A percentile compares a stretch with the other conserved stretches of the same genome.
Evolutionary conservation across 768 basidiomycete species (phyloP).

Genomic region (Mycena chlorophos): DNA sequence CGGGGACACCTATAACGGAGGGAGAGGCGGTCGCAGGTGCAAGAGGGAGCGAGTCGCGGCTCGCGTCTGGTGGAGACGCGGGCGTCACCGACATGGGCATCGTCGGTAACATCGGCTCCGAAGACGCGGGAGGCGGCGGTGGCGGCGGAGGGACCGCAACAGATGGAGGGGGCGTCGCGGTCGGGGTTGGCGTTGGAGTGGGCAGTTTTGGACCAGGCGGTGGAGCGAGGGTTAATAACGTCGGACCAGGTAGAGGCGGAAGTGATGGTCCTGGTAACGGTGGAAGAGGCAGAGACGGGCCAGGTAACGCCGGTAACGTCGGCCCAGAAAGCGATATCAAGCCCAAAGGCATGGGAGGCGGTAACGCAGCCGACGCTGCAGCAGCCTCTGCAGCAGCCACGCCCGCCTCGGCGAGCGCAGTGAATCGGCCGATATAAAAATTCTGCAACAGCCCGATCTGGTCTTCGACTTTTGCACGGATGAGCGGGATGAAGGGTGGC

Average conservation of each 20-base stretch:
- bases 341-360: conserved; percentile 23
- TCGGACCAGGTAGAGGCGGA: conserved; percentile 17
- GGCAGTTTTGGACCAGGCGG: conserved; percentile 21
- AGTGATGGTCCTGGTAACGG: conserved; percentile 21
- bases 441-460: conserved; percentile 85
- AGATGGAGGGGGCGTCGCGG: background rate
- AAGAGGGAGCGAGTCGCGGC: too few relatives aligned
- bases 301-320: conserved; percentile 17
- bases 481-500: conserved; percentile 75
- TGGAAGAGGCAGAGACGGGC: conserved; percentile 17
- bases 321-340: conserved; percentile 16
- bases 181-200: conserved; percentile 7
- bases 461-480: conserved; percentile 59
- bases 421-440: conserved; percentile 67
- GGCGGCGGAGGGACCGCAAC: background rate
- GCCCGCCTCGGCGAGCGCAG: conserved; percentile 37
- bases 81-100: conserved; percentile 17
- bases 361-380: conserved; percentile 16
- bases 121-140: conserved; percentile 17
- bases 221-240: conserved; percentile 21
- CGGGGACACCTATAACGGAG: too few relatives aligned
- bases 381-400: conserved; percentile 15
- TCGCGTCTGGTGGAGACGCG: too few relatives aligned
- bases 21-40: too few relatives aligned
- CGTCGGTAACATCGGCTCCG: conserved; percentile 22